phyloP scores from a whole-genome alignment of 805 yeast genomes.

The Wickerhamiella azyma region DNA sequence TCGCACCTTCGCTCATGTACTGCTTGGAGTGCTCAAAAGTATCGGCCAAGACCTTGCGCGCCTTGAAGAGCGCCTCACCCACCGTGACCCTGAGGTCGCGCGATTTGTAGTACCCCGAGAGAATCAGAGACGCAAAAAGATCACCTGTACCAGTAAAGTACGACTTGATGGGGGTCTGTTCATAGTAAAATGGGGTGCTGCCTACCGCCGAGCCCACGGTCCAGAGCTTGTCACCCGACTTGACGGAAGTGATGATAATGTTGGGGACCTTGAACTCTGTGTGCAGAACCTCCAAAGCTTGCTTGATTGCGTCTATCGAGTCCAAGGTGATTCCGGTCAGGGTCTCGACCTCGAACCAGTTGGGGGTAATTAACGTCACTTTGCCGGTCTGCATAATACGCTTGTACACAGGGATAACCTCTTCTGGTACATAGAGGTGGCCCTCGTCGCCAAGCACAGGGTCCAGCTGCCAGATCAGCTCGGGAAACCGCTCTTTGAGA shows the following conservation, averaged over 20 bases:
- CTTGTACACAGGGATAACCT: constrained; percentile 47
- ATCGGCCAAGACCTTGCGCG: constrained; percentile 35
- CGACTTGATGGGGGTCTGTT: constrained; percentile 51
- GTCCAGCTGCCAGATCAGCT: constrained; percentile 51
- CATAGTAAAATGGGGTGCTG: constrained; percentile 27
- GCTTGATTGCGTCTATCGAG: constrained; percentile 27
- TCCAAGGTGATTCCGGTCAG: constrained; percentile 40
- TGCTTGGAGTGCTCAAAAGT: constrained; percentile 17
- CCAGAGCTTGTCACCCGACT: constrained; percentile 23
- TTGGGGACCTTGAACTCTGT: constrained; percentile 35
- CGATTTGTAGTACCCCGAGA: constrained; percentile 40
- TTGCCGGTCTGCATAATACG: constrained; percentile 30
- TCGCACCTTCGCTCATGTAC: constrained; percentile 12
- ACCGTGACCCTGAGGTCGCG: constrained; percentile 25
- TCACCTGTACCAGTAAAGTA: constrained; percentile 96
- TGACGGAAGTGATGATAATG: constrained; percentile 55
- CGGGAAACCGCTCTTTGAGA: constrained; percentile 22
- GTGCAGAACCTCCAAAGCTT: constrained; percentile 40
- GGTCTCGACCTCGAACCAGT: constrained; percentile 76
- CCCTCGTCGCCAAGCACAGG: constrained; percentile 94
- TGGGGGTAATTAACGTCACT: constrained; percentile 75
- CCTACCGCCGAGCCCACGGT: constrained; percentile 33
- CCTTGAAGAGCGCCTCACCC: constrained; percentile 27
- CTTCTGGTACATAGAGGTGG: constrained; percentile 48
- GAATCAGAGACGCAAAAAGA: constrained; percentile 62